These are phyloP conservation scores for Trichoderma aggressivum DNA, from an alignment of 2,329 filamentous ascomycete species.

Conservation along the genomic window DNA sequence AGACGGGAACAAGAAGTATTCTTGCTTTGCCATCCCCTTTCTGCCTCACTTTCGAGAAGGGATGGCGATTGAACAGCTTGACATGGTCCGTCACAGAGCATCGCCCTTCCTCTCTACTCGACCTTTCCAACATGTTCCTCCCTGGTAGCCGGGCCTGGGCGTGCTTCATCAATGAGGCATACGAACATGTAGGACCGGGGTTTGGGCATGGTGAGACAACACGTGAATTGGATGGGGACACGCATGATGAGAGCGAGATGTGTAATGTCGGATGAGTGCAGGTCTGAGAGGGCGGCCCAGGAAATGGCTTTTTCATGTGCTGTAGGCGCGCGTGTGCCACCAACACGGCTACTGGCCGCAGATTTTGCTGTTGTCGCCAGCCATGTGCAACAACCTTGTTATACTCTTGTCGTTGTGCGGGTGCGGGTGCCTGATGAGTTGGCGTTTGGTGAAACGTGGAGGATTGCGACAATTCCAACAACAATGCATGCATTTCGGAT, in stretches of 20 bases:
- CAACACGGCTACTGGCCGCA: background rate
- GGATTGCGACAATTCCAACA: background rate
- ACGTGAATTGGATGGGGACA: constrained; percentile 5
- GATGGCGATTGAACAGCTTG: background rate
- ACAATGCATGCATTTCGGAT: background rate
- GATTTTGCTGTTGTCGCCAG: background rate
- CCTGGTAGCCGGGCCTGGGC: background rate
- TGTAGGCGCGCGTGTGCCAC: background rate
- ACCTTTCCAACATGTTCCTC: background rate
- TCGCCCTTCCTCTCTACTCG: background rate
- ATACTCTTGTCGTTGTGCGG: background rate
- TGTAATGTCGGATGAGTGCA: background rate
- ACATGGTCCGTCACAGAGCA: background rate
- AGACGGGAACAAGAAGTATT: background rate
- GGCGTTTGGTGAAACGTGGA: background rate
- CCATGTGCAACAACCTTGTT: background rate
- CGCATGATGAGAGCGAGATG: constrained; percentile 6
- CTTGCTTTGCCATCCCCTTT: background rate
- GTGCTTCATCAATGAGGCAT: background rate
- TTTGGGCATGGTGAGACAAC: constrained; percentile 9
- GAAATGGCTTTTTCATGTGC: background rate
- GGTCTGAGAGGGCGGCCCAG: background rate
- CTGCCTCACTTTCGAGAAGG: background rate
- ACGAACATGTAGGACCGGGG: background rate
- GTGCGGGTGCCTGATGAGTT: background rate